Evolutionary conservation across 108 stramenopile genomes (phyloP).

Genomic region (Nannochloropsis granulata): DNA sequence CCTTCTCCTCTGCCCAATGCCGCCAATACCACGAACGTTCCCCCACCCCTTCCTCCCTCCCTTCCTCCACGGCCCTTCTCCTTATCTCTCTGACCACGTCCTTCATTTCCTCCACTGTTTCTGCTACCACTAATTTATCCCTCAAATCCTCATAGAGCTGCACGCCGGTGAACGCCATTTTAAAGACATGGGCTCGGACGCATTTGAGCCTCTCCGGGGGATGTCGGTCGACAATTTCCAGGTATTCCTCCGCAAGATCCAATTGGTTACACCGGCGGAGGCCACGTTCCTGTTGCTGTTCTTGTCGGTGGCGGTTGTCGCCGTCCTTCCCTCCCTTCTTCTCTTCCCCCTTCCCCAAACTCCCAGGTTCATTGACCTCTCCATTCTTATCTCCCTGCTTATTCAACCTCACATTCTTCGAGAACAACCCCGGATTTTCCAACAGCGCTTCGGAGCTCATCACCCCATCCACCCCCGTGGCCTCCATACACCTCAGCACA

Average conservation of each 20-base stretch:
- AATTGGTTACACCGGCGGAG: slow-evolving; percentile 3
- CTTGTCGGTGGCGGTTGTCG: neutral
- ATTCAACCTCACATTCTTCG: neutral
- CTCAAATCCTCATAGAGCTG: slow-evolving; percentile 61
- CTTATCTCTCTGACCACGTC: neutral
- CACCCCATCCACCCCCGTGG: slow-evolving; percentile 65
- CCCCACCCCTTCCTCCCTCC: neutral
- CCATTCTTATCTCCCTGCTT: neutral
- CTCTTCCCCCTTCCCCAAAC: too few relatives aligned
- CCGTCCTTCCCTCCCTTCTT: neutral
- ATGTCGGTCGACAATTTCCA: slow-evolving; percentile 58
- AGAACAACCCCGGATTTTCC: slow-evolving; percentile 76
- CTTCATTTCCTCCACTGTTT: slow-evolving; percentile 17
- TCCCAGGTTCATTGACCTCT: neutral
- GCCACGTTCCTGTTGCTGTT: neutral
- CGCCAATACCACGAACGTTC: neutral
- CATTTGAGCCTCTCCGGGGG: slow-evolving; percentile 41
- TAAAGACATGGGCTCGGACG: slow-evolving; percentile 70
- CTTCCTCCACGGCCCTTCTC: neutral
- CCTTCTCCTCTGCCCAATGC: neutral
- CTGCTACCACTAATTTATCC: slow-evolving; percentile 10
- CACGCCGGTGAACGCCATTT: slow-evolving; percentile 67
- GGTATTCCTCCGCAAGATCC: slow-evolving; percentile 51
- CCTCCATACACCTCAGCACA: slow-evolving; percentile 44
- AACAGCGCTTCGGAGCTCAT: slow-evolving; percentile 84